Conservation (phyloP, 2,329 filamentous ascomycete genomes). For the Exophiala aquamarina region DNA sequence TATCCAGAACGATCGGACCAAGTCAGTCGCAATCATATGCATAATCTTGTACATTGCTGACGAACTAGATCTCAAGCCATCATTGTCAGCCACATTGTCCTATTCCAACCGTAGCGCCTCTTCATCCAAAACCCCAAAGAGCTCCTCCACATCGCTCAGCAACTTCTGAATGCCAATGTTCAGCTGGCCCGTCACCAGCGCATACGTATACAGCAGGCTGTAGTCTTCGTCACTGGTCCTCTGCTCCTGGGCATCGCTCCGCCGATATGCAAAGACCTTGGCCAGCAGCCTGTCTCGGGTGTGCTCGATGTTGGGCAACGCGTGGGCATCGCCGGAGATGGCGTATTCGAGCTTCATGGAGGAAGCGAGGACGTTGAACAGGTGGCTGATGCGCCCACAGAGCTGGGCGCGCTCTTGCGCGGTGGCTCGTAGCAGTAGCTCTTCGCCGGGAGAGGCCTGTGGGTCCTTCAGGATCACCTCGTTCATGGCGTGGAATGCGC, state of each 20-base stretch:
- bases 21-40: too few species aligned
- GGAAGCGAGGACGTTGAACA: constrained; percentile 80
- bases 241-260: constrained; percentile 57
- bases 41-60: too few species aligned
- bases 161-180: constrained; percentile 56
- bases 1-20: too few species aligned
- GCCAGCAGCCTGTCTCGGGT: constrained; percentile 79
- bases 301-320: constrained; percentile 77
- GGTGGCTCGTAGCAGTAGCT: constrained; percentile 76
- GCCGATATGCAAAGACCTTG: constrained; percentile 83
- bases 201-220: constrained; percentile 88
- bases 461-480: constrained; percentile 82
- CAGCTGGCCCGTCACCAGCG: constrained; percentile 62
- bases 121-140: constrained; percentile 63
- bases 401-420: constrained; percentile 74
- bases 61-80: too few species aligned
- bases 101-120: constrained; percentile 59
- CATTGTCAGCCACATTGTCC: too few species aligned
- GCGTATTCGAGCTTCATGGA: constrained; percentile 95
- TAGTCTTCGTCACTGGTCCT: constrained; percentile 65
- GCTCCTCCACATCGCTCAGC: constrained; percentile 55
- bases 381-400: constrained; percentile 86
- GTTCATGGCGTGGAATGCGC: constrained; percentile 95
- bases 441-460: constrained; percentile 74
- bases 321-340: constrained; percentile 71